phyloP scores from a whole-genome alignment of 2,329 filamentous ascomycete species.

The Colletotrichum sp. region DNA sequence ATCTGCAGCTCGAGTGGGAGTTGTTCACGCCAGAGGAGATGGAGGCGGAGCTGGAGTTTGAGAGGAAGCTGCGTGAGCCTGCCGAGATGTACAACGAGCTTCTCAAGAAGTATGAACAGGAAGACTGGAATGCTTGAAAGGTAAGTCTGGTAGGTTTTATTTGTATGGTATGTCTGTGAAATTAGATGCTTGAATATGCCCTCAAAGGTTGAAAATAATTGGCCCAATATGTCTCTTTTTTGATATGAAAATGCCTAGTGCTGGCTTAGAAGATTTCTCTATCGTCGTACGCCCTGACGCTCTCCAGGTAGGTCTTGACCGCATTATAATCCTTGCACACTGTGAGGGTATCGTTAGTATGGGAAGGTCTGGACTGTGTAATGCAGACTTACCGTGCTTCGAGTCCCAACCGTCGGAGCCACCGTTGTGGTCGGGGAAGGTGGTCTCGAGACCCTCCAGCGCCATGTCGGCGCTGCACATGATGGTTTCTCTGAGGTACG shows the following conservation, averaged over 20 bases:
- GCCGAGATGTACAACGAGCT: neutral
- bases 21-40: neutral
- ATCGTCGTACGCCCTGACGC: constrained; percentile 49
- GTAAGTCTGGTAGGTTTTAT: neutral
- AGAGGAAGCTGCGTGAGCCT: neutral
- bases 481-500: constrained; percentile 52
- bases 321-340: constrained; percentile 49
- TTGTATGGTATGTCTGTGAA: neutral
- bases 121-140: neutral
- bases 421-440: constrained; percentile 50
- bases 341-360: constrained; percentile 15
- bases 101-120: neutral
- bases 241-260: neutral
- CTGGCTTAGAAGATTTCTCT: constrained; percentile 42
- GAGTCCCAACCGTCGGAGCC: constrained; percentile 53
- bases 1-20: neutral
- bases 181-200: neutral
- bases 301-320: constrained; percentile 46
- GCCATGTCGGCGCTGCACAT: constrained; percentile 52
- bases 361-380: neutral
- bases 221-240: neutral
- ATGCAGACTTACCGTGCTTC: constrained; percentile 40
- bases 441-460: constrained; percentile 50
- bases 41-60: neutral
- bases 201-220: neutral